A percentile compares a stretch with the other conserved stretches of the same genome.
These are phyloP conservation scores for Conringia planisiliqua DNA, from an alignment of 345 rosid species.

Conservation along the genomic window DNA sequence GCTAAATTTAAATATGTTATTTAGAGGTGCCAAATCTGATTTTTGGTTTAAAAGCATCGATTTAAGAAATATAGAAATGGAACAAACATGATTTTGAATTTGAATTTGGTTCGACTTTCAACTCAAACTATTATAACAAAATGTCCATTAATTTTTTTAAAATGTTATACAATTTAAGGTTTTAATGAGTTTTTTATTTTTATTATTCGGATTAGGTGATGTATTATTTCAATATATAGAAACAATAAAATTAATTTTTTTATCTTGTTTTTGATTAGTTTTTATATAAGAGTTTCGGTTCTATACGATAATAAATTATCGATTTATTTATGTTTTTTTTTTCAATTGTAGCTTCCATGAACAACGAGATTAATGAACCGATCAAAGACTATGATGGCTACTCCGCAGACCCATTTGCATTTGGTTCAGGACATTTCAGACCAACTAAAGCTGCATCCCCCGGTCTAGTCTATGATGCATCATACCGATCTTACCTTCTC, in stretches of 20 bases:
- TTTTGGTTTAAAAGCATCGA: no score
- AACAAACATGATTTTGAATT: background rate
- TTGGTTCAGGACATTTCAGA: constrained; percentile 57
- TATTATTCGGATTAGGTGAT: no score
- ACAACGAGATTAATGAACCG: constrained; percentile 37
- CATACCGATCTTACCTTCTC: constrained; percentile 44
- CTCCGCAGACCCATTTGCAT: constrained; percentile 45
- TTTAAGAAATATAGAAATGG: background rate
- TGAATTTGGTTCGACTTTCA: no score
- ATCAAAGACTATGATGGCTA: constrained; percentile 40
- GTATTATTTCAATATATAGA: no score
- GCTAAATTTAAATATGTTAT: background rate
- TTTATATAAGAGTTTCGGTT: background rate
- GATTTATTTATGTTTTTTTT: background rate
- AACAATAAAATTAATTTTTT: no score
- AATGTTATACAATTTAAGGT: background rate
- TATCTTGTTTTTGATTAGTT: background rate
- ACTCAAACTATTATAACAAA: background rate
- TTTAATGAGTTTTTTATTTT: no score
- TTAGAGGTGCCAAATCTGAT: background rate
- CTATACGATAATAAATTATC: background rate
- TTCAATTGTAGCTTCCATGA: constrained; percentile 41
- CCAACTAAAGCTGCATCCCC: constrained; percentile 58
- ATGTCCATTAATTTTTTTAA: background rate
- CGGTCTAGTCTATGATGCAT: constrained; percentile 65